phyloP scores from a whole-genome alignment of 495 filamentous ascomycete species.

The Lasiosphaeris hirsuta region DNA sequence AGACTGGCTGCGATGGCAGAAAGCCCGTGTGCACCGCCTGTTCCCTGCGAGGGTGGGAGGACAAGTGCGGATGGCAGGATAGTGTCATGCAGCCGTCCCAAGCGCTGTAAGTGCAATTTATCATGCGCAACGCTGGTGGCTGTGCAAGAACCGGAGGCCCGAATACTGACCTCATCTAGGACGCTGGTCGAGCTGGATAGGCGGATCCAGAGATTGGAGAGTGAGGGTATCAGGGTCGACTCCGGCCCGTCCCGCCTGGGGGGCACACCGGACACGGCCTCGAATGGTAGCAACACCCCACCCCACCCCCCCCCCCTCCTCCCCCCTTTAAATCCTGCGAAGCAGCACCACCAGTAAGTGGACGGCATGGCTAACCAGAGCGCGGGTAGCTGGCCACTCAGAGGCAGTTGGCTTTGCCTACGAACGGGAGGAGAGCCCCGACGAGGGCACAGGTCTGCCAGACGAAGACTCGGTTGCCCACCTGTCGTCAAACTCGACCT shows the following conservation, averaged over 20 bases:
- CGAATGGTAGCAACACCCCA: not conserved
- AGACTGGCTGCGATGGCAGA: conserved; percentile 27
- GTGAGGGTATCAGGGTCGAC: not conserved
- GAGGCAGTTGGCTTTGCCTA: too few species aligned
- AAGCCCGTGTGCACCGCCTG: conserved; percentile 20
- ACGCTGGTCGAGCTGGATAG: conserved; percentile 21
- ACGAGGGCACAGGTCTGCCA: not conserved
- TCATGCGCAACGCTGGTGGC: too few species aligned
- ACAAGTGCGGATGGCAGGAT: conserved; percentile 24
- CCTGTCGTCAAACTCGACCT: not conserved
- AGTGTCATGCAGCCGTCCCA: conserved; percentile 19
- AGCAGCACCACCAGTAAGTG: too few species aligned
- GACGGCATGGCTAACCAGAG: too few species aligned
- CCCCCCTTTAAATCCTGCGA: too few species aligned
- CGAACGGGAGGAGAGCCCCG: too few species aligned
- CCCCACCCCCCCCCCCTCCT: too few species aligned
- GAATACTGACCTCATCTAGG: not conserved
- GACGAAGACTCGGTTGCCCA: not conserved
- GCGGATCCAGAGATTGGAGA: conserved; percentile 19
- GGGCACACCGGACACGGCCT: not conserved
- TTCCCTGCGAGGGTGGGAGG: conserved; percentile 19
- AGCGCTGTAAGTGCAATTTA: too few species aligned
- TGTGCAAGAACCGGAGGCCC: not conserved
- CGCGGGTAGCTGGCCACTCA: too few species aligned
- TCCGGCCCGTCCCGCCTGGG: not conserved